A percentile compares a stretch with the other conserved stretches of the same genome.
Conservation (phyloP, 176 grass and related monocot genomes). For the Avena insularis region DNA sequence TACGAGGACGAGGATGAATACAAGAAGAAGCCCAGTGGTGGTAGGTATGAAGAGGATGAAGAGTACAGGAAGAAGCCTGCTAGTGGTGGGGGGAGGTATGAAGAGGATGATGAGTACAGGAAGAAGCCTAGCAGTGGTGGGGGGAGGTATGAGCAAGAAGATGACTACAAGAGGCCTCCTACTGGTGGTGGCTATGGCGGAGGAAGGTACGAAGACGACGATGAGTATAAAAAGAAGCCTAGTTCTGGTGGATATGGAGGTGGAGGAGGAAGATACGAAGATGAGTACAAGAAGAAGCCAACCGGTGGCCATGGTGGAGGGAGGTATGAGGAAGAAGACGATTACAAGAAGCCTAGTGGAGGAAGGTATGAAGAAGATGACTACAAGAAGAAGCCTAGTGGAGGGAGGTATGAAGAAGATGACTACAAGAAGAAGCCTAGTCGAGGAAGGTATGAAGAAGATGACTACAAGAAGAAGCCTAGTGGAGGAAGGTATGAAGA, state of each 20-base stretch:
- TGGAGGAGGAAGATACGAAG: conserved; percentile 39
- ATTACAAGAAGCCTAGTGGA: conserved; percentile 53
- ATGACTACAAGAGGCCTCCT: conserved; percentile 48
- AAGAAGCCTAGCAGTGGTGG: conserved; percentile 46
- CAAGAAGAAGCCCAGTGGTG: conserved; percentile 33
- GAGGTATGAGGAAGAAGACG: conserved; percentile 42
- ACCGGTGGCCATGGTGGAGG: conserved; percentile 39
- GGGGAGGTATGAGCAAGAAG: conserved; percentile 36
- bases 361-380: conserved; percentile 52
- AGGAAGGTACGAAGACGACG: conserved; percentile 12
- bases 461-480: conserved; percentile 46
- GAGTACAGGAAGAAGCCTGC: conserved; percentile 44
- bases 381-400: conserved; percentile 55
- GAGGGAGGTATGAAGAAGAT: conserved; percentile 50
- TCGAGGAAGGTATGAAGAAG: conserved; percentile 52
- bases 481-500: conserved; percentile 53
- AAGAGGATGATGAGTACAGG: conserved; percentile 46
- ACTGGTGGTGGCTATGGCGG: not conserved
- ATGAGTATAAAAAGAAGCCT: conserved; percentile 28
- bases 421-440: conserved; percentile 52
- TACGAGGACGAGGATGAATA: conserved; percentile 47
- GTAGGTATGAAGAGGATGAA: conserved; percentile 47
- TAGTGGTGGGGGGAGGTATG: conserved; percentile 23
- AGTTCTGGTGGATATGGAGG: conserved; percentile 16
- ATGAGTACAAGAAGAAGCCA: conserved; percentile 53